Base-by-base conservation (phyloP, 495 filamentous ascomycete genomes). In the Chaetomium cochliodes region DNA sequence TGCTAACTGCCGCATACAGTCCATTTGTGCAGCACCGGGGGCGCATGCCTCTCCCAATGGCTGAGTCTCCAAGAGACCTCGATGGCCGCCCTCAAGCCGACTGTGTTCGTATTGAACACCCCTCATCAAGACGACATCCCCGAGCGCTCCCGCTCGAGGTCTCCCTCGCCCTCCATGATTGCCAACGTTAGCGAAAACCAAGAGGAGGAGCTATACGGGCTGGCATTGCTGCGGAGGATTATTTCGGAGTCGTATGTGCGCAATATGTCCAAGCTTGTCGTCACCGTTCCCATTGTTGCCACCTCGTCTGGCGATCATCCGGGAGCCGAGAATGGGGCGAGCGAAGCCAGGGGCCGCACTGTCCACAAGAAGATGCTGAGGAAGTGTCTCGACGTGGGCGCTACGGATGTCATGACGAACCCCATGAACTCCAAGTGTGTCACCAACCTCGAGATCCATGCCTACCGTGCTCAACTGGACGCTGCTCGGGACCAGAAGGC, bases 311-410 rank as follows among this genome's bases (percentile, higher is more conserved):
- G 73, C 8, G 71, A 61, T 50, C 64, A 64, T n/a, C 57, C 69
- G 13, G 52, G 64, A 12, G 41, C 13, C 20, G 66, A 68, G 30
- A 65, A 71, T 58, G 67, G 66, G 28, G 59, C 67, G 47, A 66
- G 72, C 67, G 72, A 75, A 18, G 16, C 41, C 3, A 44, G 41
- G 26, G 84, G 73, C 37, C 76, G 52, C 9, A 23, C 64, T 58
- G 46, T n/a, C n/a, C 20, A 80, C 73, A 72, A 80, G 66, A 67
- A 70, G 61, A 76, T 81, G 58, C 72, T 80, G 51, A 82, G 88
- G 60, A 84, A 81, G 67, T 94, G 89, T 75, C 76, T 98, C 15
- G 92, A 97, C 71, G 85, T 86, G 25, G 93, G 93, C 53, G 93
- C 93, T 13, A 79, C 89, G 22, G 93, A 97, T 79, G 90, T 97